These are phyloP conservation scores for Aspergillus aculeatinus DNA, from an alignment of 2,329 filamentous ascomycete species.

Conservation along the genomic window DNA sequence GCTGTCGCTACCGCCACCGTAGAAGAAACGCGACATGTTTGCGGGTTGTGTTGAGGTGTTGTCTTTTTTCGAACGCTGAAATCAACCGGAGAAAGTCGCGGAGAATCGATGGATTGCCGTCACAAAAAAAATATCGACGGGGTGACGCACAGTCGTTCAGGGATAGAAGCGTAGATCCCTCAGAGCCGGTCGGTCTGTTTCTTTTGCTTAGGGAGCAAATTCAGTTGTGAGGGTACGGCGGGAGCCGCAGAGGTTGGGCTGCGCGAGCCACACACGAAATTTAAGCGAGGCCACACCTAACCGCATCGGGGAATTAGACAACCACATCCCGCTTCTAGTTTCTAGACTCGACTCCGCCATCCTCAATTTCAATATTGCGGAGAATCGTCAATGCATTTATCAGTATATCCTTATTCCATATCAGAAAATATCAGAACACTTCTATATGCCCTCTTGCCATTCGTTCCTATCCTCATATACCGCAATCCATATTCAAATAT, in stretches of 20 bases:
- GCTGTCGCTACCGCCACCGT: constrained; percentile 90
- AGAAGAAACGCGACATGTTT: constrained; percentile 96
- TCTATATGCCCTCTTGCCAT: constrained; percentile 2
- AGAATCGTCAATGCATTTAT: constrained; percentile 1
- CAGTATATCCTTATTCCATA: too few relatives aligned
- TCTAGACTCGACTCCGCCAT: constrained; percentile 7
- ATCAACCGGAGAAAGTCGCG: constrained; percentile 21
- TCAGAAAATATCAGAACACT: neutral
- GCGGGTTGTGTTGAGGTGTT: constrained; percentile 20
- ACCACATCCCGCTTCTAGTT: neutral
- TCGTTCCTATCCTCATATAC: neutral
- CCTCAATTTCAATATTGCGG: constrained; percentile 1
- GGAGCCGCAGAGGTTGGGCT: constrained; percentile 28
- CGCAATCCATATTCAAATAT: constrained; percentile 17
- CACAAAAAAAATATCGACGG: constrained; percentile 21
- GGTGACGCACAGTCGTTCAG: constrained; percentile 1
- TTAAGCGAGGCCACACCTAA: constrained; percentile 46
- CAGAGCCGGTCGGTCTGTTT: constrained; percentile 13
- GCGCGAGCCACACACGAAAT: constrained; percentile 44
- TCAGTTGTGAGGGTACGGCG: constrained; percentile 26
- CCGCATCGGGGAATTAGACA: constrained; percentile 30
- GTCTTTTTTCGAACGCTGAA: constrained; percentile 9
- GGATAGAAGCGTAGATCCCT: neutral
- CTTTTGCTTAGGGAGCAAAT: constrained; percentile 22
- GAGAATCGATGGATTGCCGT: constrained; percentile 24